phyloP scores from a whole-genome alignment of 1,284 basidiomycete genomes.

The Ganoderma multipileum region DNA sequence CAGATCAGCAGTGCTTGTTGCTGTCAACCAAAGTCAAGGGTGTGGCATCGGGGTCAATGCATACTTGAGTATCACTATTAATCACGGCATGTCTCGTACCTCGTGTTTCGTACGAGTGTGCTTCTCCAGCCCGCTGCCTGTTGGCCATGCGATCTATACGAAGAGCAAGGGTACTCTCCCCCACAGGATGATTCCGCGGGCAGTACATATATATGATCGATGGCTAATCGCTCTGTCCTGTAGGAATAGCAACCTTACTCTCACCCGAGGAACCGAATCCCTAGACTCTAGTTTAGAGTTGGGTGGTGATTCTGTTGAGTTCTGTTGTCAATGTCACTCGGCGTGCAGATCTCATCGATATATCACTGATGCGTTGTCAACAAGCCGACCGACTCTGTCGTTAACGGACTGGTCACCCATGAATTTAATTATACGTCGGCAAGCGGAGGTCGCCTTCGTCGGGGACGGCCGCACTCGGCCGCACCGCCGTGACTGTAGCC shows the following conservation, averaged over 20 bases:
- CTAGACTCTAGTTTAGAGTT: constrained; percentile 3
- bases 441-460: neutral
- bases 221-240: constrained; percentile 6
- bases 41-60: neutral
- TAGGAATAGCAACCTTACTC: constrained; percentile 17
- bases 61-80: neutral
- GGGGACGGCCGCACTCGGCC: neutral
- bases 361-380: constrained; percentile 29
- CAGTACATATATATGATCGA: constrained; percentile 10
- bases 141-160: constrained; percentile 6
- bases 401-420: constrained; percentile 18
- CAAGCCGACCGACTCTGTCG: constrained; percentile 13
- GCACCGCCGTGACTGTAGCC: neutral
- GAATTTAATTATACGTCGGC: neutral
- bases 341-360: constrained; percentile 16
- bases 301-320: constrained; percentile 21
- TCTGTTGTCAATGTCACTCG: constrained; percentile 13
- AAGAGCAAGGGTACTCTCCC: too few relatives aligned
- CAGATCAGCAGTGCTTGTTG: constrained; percentile 23
- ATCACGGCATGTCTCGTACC: neutral
- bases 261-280: constrained; percentile 5
- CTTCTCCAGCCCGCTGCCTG: neutral
- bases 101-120: neutral
- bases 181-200: neutral
- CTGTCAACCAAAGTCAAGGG: constrained; percentile 4